Evolutionary conservation across 495 filamentous ascomycete genomes (phyloP).

Genomic region (Tuber brumale): DNA sequence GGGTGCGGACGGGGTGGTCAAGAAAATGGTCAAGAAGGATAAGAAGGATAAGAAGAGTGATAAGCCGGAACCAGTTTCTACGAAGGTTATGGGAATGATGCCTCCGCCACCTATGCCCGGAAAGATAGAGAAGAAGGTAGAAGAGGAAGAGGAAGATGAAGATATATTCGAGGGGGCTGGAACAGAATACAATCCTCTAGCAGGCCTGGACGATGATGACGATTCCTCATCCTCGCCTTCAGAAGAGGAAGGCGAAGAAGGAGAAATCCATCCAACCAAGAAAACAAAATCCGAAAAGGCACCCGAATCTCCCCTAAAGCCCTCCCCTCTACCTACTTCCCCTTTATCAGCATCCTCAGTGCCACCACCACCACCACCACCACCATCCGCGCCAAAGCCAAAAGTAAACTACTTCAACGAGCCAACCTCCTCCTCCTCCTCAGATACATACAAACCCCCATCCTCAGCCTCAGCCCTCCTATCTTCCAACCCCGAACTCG

Average conservation of each 20-base stretch:
- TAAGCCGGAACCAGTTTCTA: constrained; percentile 44
- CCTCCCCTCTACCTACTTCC: not conserved
- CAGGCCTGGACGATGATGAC: constrained; percentile 56
- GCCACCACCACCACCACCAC: constrained; percentile 44
- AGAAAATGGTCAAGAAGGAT: constrained; percentile 67
- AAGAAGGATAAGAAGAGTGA: constrained; percentile 38
- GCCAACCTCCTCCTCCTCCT: constrained; percentile 10
- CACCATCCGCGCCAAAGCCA: constrained; percentile 38
- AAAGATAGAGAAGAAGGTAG: constrained; percentile 49
- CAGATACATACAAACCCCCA: constrained; percentile 39
- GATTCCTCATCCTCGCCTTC: constrained; percentile 40
- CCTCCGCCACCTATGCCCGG: constrained; percentile 53
- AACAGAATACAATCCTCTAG: constrained; percentile 81
- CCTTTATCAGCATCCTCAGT: constrained; percentile 42
- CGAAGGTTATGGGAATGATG: constrained; percentile 50
- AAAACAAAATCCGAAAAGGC: constrained; percentile 13
- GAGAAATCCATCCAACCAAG: constrained; percentile 31
- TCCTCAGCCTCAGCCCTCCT: constrained; percentile 53
- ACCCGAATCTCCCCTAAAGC: not conserved
- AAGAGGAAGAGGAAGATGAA: constrained; percentile 56
- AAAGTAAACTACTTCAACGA: constrained; percentile 43
- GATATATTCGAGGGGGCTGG: constrained; percentile 86
- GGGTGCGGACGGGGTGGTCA: constrained; percentile 79
- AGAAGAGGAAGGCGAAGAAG: constrained; percentile 43
- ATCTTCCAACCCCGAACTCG: constrained; percentile 64